Conservation (phyloP, 192 early-diverging fungal species). For the Podila clonocystis region DNA sequence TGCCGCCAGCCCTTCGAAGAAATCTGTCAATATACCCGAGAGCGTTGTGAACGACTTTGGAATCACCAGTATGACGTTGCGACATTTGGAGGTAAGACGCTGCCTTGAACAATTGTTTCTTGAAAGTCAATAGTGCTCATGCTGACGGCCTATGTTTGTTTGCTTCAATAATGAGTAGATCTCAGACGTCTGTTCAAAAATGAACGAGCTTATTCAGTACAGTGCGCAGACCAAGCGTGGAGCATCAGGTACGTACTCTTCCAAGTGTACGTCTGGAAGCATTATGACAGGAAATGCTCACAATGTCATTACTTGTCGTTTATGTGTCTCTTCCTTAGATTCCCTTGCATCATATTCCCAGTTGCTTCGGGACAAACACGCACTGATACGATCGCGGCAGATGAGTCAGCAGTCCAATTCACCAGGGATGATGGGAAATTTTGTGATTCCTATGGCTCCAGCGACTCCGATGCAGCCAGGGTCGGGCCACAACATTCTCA, state of each 20-base stretch:
- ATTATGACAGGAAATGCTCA: too few relatives aligned
- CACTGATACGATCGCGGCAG: conserved; percentile 5
- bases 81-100: conserved; percentile 24
- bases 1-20: not conserved
- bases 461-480: not conserved
- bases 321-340: conserved; percentile 3
- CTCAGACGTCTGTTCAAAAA: conserved; percentile 31
- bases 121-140: not conserved
- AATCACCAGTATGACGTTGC: conserved; percentile 14
- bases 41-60: conserved; percentile 42
- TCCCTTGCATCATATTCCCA: conserved; percentile 21
- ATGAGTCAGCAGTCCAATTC: conserved; percentile 3
- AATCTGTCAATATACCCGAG: conserved; percentile 24
- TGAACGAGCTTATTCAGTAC: conserved; percentile 28
- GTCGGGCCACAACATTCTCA: not conserved
- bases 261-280: not conserved
- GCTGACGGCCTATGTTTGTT: not conserved
- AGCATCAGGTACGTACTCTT: conserved; percentile 15
- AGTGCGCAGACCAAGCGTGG: conserved; percentile 21
- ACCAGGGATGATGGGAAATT: not conserved
- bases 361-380: conserved; percentile 9
- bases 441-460: conserved; percentile 4
- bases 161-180: conserved; percentile 5
- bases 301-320: not conserved
- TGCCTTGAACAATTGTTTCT: not conserved